Base-by-base conservation (phyloP, 805 yeast species). In the Barnettozyma sucrosica region DNA sequence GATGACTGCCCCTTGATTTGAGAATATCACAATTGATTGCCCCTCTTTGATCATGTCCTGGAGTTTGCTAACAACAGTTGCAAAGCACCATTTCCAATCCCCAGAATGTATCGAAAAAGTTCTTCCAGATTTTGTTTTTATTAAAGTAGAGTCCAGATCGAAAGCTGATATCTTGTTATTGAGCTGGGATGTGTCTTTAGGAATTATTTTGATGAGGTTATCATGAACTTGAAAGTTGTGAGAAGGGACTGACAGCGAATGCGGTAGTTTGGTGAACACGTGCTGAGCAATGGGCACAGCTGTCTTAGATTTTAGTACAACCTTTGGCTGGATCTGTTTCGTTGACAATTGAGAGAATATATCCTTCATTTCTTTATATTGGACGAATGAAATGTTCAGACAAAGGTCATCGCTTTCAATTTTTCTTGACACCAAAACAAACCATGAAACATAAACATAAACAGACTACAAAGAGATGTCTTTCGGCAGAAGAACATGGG, bases 101-200 rank as follows among this genome's bases (percentile, higher is more conserved):
- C 63, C 51, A 1, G 85, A 75, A 7, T 76, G 67, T 21, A 72
- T 65, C 0, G 89, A 73, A 59, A 82, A 88, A 41, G 69, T 74
- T 16, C 58, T 41, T 1, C 87, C 88, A 0, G 86, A 74, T 58
- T 78, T 82, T 0, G 96, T 81, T 14, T 62, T 61, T 0, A 88
- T 77, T 7, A 92, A 55, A 0, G 98, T 92, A 8, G 79, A 83
- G 67, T 92, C 99, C 44, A 92, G 69, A 63, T 92, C 98, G 64
- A 90, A 92, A 0, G 85, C 85, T 85, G 56, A 45, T 2, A 45
- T 51, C 1, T 45, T 41, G 16, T 33, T 25, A 10, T 43, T 7
- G 5, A 36, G 21, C 13, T 23, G 20, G 7, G 28, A 34, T 28
- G 49, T 51, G 11, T 7, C 45, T 26, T 30, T 51, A 7, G 81